Percentiles rank a stretch among this genome's conserved stretches.
Conservation (phyloP, 495 filamentous ascomycete genomes). For the Glarea lozoyensis region DNA sequence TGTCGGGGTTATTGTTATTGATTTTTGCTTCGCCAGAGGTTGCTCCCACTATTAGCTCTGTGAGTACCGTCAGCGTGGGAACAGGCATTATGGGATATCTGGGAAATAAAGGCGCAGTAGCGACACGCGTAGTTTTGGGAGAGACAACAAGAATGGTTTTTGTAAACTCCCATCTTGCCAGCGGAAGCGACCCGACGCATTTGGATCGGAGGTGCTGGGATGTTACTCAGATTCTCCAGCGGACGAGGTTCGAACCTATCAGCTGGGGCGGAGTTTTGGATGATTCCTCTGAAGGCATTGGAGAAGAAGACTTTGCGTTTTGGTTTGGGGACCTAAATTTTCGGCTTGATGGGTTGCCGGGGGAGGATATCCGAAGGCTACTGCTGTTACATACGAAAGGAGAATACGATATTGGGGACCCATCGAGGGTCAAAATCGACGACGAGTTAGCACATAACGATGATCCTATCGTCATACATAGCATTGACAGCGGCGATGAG, state of each 20-base stretch:
- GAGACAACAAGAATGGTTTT: conserved; percentile 85
- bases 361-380: conserved; percentile 79
- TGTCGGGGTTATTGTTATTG: conserved; percentile 78
- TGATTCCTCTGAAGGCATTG: conserved; percentile 57
- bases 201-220: conserved; percentile 81
- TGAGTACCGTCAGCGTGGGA: conserved; percentile 70
- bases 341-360: conserved; percentile 77
- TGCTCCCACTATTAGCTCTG: conserved; percentile 58
- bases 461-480: conserved; percentile 21
- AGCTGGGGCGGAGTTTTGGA: conserved; percentile 45
- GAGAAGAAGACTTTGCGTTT: conserved; percentile 85
- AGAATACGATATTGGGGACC: conserved; percentile 49
- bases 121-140: conserved; percentile 74
- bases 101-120: conserved; percentile 91
- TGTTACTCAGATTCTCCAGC: conserved; percentile 60
- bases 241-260: conserved; percentile 68
- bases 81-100: conserved; percentile 87
- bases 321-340: conserved; percentile 99
- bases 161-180: conserved; percentile 83
- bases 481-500: conserved; percentile 26
- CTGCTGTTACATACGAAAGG: conserved; percentile 74
- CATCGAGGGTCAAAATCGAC: conserved; percentile 22
- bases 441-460: conserved; percentile 25
- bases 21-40: conserved; percentile 76
- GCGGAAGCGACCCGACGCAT: conserved; percentile 67